Percentiles rank a stretch among this genome's conserved stretches.
phyloP scores from a whole-genome alignment of 306 rosid genomes.

The Luffa acutangula region DNA sequence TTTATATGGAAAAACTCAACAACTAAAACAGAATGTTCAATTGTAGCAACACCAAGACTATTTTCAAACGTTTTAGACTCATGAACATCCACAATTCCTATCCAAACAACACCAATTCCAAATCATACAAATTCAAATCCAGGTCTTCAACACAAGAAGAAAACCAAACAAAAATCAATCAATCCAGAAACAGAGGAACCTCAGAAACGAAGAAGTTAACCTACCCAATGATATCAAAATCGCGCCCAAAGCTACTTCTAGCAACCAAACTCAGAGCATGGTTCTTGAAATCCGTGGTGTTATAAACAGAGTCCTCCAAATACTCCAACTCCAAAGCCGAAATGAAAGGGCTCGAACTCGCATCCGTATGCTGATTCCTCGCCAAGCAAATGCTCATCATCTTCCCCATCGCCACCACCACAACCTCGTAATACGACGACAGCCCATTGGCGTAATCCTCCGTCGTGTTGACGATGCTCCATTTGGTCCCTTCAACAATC shows the following conservation, averaged over 20 bases:
- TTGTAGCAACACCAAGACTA: not conserved
- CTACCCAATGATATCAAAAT: conserved; percentile 42
- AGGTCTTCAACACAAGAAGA: not conserved
- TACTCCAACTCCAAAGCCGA: conserved; percentile 66
- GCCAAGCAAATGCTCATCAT: conserved; percentile 67
- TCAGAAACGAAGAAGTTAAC: not conserved
- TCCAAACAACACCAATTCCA: not conserved
- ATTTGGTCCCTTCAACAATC: conserved; percentile 68
- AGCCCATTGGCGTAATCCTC: conserved; percentile 57
- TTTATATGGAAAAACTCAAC: not conserved
- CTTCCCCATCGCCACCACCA: conserved; percentile 34
- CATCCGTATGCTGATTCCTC: conserved; percentile 38
- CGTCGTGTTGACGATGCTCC: conserved; percentile 63
- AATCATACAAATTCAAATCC: not conserved
- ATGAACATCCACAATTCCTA: not conserved
- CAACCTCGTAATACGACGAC: conserved; percentile 64
- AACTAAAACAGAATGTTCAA: not conserved
- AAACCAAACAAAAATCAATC: not conserved
- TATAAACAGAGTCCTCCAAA: conserved; percentile 52
- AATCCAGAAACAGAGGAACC: not conserved
- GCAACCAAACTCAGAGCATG: conserved; percentile 58
- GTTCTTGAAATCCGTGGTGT: conserved; percentile 52
- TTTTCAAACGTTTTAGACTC: not conserved
- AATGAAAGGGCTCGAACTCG: conserved; percentile 65
- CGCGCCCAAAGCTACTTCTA: conserved; percentile 42